Conservation (phyloP, 1,284 basidiomycete species). For the Naganishia sp. region DNA sequence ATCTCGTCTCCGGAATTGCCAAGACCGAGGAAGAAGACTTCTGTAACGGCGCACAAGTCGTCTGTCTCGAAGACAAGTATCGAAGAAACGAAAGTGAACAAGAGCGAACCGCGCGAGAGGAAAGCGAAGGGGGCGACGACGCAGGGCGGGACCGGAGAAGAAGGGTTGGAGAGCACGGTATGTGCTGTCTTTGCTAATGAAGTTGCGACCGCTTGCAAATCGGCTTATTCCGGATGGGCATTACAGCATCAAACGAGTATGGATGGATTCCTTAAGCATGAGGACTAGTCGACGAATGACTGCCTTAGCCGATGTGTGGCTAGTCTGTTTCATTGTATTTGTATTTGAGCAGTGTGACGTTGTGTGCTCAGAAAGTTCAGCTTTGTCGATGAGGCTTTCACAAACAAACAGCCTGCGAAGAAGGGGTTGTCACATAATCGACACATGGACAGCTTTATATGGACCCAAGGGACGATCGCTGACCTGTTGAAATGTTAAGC, state of each 20-base stretch:
- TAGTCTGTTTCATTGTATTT: too few species aligned
- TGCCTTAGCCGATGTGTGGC: too few species aligned
- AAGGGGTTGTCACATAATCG: too few species aligned
- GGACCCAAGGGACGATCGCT: too few species aligned
- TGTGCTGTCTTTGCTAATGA: not conserved
- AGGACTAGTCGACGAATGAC: not conserved
- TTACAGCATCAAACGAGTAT: conserved; percentile 25
- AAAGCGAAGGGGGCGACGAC: conserved; percentile 3
- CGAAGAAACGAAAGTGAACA: not conserved
- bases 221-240: not conserved
- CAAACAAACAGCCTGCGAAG: too few species aligned
- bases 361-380: too few species aligned
- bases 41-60: too few species aligned
- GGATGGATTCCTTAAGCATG: conserved; percentile 28
- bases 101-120: conserved; percentile 2
- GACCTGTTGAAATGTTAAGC: too few species aligned
- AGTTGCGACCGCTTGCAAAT: not conserved
- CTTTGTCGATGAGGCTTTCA: too few species aligned
- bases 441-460: too few species aligned
- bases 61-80: not conserved
- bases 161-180: conserved; percentile 17
- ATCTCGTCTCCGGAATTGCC: conserved; percentile 4
- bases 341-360: too few species aligned
- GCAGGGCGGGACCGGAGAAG: conserved; percentile 4
- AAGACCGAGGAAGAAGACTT: too few species aligned